Evolutionary conservation across 139 green algal genomes (phyloP), one percentile per base, ranked within the genome.

Genomic region (Chlorella ohadii): DNA sequence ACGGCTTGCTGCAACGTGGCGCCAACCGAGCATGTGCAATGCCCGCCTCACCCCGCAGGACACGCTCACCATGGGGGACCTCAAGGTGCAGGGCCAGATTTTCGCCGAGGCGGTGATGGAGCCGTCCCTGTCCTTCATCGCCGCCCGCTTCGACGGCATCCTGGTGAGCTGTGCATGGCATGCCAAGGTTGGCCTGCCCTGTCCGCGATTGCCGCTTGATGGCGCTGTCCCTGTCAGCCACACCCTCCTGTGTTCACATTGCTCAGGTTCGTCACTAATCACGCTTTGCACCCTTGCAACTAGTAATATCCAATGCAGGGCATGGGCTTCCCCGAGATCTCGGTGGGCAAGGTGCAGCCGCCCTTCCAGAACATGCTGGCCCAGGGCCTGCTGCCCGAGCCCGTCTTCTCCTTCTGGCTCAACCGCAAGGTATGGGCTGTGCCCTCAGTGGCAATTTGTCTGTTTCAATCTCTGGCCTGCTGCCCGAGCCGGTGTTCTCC

Each of bases 381-480:
- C 27, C 91, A 98, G 82, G 87, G 84, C 0, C 82, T 97, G 64
- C 81, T 99, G 38, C 86, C 89, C 2, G 91, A 96, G 84, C 94
- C 95, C 0, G 85, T 99, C 15, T 99, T 99, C 90, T 96, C 92
- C 41, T 99, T 99, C 91, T 99, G 96, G 97, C 87, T 99, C 16
- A 98, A 98, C 90, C 88, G 92, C 27, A 79, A 94, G 56, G 90
- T 84, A 91, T 95, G 67, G 95, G 94, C 71, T 6, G 92, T 95
- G 79, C 47, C 97, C 0, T 86, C 95, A 59, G 12, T 59, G 51
- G n/a, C 51, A 59, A 20, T 19, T 2, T 59, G n/a, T 2, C 15
- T 59, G 51, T 59, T 59, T 59, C 44, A 6, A 51, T 16, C 44
- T 51, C 44, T 51, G 9, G 51, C 51, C 98, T 27, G 63, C 63